Base-by-base conservation (phyloP, 2,329 filamentous ascomycete genomes). In the Nigrospora sphaerica region DNA sequence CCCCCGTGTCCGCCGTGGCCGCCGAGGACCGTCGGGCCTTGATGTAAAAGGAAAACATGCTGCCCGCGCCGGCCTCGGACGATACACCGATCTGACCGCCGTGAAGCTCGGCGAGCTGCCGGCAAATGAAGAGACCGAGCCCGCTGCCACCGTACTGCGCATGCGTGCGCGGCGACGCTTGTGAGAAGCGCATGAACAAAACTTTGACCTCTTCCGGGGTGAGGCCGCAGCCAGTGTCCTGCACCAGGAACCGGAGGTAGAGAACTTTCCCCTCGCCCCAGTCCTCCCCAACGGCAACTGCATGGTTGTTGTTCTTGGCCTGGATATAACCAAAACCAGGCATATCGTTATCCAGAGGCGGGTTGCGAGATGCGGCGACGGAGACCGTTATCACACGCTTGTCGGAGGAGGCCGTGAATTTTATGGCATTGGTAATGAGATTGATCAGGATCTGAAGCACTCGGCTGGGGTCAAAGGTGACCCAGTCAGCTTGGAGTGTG, bases 131-230 rank as follows among this genome's bases (percentile, higher is more conserved):
- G 0, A 85, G 66, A 0, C 81, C 81, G 1, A 85, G 68, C 0
- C 81, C 81, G 9, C 73, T 78, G 6, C 81, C 81, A 2, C 81
- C 81, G 46, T 85, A 85, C 51, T 81, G 76, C 0, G 83, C 77
- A 48, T 71, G 68, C 0, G 68, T 71, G 28, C 65, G 56, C 0
- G 68, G 67, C 0, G 60, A 66, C 0, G 82, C 83, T 61, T 87
- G 83, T 6, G 79, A 81, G 62, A 86, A 86, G 0, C 82, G 71
- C 47, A 83, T 74, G 55, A 87, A 87, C 0, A 87, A 69, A 10
- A 80, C 66, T 50, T 81, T 82, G 61, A 80, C 82, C 55, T 85
- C 82, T 41, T 80, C 73, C 0, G 75, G 70, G 3, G 68, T 78
- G 12, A 87, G 70, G 1, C 81, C 81, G 19, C 81, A 76, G 0